Conservation (phyloP, 768 basidiomycete genomes). For the Coprinopsis strossmayeri region DNA sequence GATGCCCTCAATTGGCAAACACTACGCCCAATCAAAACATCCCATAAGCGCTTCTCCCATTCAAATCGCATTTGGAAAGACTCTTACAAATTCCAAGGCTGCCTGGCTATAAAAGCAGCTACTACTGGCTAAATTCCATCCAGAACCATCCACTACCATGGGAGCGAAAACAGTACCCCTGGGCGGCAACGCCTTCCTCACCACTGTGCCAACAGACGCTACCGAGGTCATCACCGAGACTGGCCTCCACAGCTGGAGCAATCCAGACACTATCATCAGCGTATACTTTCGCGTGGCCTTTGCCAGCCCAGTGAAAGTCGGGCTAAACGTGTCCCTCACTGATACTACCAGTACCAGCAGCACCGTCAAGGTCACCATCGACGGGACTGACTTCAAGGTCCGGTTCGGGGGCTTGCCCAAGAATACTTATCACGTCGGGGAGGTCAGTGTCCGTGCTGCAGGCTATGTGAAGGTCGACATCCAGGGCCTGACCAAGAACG, state of each 20-base stretch:
- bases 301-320: slow-evolving; percentile 10
- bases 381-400: slow-evolving; percentile 12
- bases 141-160: slow-evolving; percentile 11
- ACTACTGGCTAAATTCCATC: no score
- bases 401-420: slow-evolving; percentile 9
- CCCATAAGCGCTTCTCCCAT: no score
- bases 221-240: slow-evolving; percentile 11
- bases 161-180: slow-evolving; percentile 11
- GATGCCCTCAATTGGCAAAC: no score
- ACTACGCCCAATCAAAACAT: no score
- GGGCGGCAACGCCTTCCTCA: slow-evolving; percentile 12
- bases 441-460: slow-evolving; percentile 9
- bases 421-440: slow-evolving; percentile 12
- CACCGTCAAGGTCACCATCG: slow-evolving; percentile 12
- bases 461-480: slow-evolving; percentile 15
- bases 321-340: slow-evolving; percentile 12
- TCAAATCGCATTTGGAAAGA: no score
- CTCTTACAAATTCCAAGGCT: no score
- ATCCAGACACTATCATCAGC: slow-evolving; percentile 12
- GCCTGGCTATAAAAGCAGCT: no score
- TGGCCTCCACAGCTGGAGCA: slow-evolving; percentile 14
- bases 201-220: slow-evolving; percentile 4
- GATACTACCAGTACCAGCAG: slow-evolving; percentile 15
- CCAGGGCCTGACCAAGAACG: slow-evolving; percentile 11
- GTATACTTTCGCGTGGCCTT: slow-evolving; percentile 13